Base-by-base conservation (phyloP, 257 asterid species). In the Buddleja alternifolia region DNA sequence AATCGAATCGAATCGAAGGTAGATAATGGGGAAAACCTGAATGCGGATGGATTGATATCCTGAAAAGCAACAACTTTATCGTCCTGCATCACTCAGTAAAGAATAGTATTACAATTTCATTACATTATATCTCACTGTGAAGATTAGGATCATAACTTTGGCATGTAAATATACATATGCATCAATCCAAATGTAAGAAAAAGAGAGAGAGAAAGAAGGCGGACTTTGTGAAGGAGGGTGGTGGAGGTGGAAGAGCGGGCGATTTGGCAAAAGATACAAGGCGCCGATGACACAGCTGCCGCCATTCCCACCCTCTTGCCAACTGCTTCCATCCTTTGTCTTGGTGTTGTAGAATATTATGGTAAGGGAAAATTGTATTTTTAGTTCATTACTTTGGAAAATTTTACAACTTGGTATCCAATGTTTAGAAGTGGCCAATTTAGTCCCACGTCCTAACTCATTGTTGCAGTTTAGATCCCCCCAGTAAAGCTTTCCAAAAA, bases 211-310 rank as follows among this genome's bases (percentile, higher is more conserved):
- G 53, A 6, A 15, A 54, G 14, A 14, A 17, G 44, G n/a, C 24
- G n/a, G 54, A 86, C 96, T 66, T 85, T 72, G 73, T 85, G 91
- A 21, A 89, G 93, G 66, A 87, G 86, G 71, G 78, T 48, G 48
- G 86, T 73, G 64, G 92, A 75, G 73, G 93, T 66, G 56, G 91
- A 74, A 65, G 86, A 69, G 45, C 75, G 75, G 47, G 93, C 92
- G 62, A 92, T 87, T 73, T 81, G 84, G 82, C 97, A 92, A 70
- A 92, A 92, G 74, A 82, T 73, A 73, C 97, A 92, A 56, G 89
- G n/a, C n/a, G n/a, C 64, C 25, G 86, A 56, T 16, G 86, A 60
- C 0, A 76, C 1, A 15, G 77, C 60, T 46, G 76, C 81, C 40
- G 82, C 83, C 87, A 79, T 82, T 59, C 73, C 58, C 60, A 54